A percentile compares a stretch with the other conserved stretches of the same genome.
Evolutionary conservation across 257 asterid genomes (phyloP).

Genomic region (Przewalskia tangutica): DNA sequence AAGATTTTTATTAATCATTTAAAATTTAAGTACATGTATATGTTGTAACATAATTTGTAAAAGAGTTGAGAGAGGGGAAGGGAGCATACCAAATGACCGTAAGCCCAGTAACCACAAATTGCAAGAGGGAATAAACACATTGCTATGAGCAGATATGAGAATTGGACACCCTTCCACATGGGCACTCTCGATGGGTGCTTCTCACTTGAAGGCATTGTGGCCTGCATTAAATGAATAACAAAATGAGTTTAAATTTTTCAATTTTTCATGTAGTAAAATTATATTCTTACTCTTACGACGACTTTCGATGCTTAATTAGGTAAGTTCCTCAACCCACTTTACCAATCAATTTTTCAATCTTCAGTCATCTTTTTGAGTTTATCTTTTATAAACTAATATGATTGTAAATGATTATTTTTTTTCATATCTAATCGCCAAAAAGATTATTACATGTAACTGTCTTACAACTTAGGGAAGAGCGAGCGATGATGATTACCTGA

Average conservation of each 20-base stretch:
- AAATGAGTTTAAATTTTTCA: background rate
- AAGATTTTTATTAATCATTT: background rate
- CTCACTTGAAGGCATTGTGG: constrained; percentile 91
- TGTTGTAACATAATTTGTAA: background rate
- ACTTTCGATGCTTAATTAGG: background rate
- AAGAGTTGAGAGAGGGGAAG: background rate
- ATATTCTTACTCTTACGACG: background rate
- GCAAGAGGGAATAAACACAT: constrained; percentile 76
- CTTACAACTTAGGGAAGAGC: background rate
- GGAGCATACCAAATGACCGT: constrained; percentile 47
- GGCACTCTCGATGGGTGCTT: constrained; percentile 84
- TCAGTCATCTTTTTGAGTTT: background rate
- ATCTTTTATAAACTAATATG: background rate
- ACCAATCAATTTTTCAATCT: background rate
- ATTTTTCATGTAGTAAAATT: background rate
- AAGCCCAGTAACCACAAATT: constrained; percentile 82
- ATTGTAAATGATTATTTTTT: background rate
- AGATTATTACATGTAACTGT: background rate
- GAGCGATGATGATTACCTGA: constrained; percentile 36
- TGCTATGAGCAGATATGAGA: constrained; percentile 52
- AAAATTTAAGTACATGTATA: background rate
- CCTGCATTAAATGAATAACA: constrained; percentile 24
- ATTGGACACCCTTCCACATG: constrained; percentile 90
- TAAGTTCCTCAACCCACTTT: background rate
- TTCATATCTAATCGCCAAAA: background rate